phyloP scores from a whole-genome alignment of 2,329 filamentous ascomycete species.

The Hymenoscyphus occultus region DNA sequence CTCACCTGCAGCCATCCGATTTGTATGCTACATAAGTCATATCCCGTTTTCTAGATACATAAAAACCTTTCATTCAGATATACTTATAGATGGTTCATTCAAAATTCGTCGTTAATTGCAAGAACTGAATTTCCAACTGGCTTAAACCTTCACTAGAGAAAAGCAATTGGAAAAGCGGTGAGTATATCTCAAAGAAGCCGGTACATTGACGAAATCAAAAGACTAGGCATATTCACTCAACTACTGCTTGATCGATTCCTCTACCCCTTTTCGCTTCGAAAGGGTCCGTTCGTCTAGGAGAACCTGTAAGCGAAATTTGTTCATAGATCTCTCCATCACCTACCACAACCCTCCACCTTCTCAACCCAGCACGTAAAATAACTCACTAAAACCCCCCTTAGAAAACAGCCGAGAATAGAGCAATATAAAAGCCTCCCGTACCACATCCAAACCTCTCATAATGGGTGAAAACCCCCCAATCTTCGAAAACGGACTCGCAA shows the following conservation, averaged over 20 bases:
- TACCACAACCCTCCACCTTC: neutral
- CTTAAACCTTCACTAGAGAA: neutral
- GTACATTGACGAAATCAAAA: neutral
- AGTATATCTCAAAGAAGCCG: neutral
- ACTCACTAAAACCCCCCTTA: too few relatives aligned
- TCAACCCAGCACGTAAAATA: too few relatives aligned
- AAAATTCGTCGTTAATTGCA: too few relatives aligned
- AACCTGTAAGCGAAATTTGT: neutral
- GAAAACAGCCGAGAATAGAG: too few relatives aligned
- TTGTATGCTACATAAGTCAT: neutral
- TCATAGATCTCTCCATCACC: neutral
- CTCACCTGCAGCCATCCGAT: neutral
- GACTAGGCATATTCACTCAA: neutral
- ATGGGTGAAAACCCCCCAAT: neutral
- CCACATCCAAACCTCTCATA: neutral
- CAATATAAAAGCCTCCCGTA: too few relatives aligned
- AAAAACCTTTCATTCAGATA: neutral
- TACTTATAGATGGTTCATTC: too few relatives aligned
- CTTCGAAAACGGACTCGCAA: slow-evolving; percentile 1
- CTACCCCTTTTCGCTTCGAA: neutral
- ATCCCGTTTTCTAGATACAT: neutral
- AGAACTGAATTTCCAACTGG: neutral
- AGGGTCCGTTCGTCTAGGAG: neutral
- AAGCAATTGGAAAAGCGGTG: neutral
- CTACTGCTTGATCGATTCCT: too few relatives aligned